These are phyloP conservation scores for Amoebophrya sp. DNA, from an alignment of 169 alveolate species.

Conservation along the genomic window DNA sequence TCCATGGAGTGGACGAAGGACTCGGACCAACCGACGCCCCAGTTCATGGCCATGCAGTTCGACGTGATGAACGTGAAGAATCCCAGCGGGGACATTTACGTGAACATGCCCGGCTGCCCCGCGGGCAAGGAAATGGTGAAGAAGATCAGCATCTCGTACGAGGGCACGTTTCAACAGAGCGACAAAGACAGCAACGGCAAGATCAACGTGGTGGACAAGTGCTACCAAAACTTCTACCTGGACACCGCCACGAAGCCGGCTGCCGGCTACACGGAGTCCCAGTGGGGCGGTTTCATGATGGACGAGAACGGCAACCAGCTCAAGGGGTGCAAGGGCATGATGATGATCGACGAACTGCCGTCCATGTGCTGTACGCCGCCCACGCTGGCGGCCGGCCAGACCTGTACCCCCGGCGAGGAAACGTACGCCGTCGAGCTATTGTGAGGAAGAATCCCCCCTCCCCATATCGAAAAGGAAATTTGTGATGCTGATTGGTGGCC, in stretches of 20 bases:
- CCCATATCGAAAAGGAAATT: too few species aligned
- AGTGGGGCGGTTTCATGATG: neutral
- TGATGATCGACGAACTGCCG: neutral
- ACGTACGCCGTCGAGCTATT: neutral
- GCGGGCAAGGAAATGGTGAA: neutral
- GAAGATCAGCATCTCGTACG: neutral
- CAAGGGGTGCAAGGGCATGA: neutral
- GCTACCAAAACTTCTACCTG: neutral
- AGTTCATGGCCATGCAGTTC: too few species aligned
- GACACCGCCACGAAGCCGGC: neutral
- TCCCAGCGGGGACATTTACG: neutral
- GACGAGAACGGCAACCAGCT: neutral
- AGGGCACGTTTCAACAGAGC: neutral
- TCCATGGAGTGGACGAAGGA: too few species aligned
- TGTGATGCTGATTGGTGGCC: too few species aligned
- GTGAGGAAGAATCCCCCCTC: too few species aligned
- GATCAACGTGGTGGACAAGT: neutral
- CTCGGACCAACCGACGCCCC: too few species aligned
- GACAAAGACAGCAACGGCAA: neutral
- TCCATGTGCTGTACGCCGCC: neutral
- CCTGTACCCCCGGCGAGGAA: neutral
- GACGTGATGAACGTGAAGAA: neutral
- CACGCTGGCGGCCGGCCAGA: neutral
- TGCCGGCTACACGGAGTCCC: neutral
- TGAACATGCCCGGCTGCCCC: neutral